These are phyloP conservation scores for Cerrena zonata DNA, from an alignment of 1,284 basidiomycete species.

Conservation along the genomic window DNA sequence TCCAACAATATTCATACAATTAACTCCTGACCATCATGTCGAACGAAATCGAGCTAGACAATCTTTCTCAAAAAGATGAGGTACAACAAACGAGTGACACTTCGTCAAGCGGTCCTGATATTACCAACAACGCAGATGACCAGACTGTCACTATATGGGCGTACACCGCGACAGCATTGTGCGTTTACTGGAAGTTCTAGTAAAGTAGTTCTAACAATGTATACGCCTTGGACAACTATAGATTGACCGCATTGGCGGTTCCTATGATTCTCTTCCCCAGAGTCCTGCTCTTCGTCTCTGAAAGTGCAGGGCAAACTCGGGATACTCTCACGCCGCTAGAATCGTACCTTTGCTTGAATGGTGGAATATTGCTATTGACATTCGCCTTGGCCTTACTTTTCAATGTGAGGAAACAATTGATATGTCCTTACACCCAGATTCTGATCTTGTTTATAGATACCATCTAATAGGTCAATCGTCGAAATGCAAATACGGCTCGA, in stretches of 20 bases:
- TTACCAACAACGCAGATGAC: constrained; percentile 14
- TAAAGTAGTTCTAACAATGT: neutral
- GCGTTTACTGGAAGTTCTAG: constrained; percentile 11
- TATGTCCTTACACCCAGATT: too few species aligned
- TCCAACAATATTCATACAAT: too few species aligned
- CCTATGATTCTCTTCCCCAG: constrained; percentile 53
- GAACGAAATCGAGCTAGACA: constrained; percentile 27
- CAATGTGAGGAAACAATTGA: constrained; percentile 41
- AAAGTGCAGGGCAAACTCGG: constrained; percentile 36
- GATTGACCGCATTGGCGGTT: constrained; percentile 38
- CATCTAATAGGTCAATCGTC: constrained; percentile 23
- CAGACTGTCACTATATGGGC: constrained; percentile 39
- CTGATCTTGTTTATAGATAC: constrained; percentile 32
- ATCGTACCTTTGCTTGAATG: constrained; percentile 55
- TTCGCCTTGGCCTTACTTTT: constrained; percentile 52
- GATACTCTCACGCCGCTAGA: constrained; percentile 57
- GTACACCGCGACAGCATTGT: constrained; percentile 41
- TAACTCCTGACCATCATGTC: constrained; percentile 14
- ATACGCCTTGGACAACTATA: constrained; percentile 15
- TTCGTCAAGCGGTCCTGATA: constrained; percentile 2
- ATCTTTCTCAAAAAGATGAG: constrained; percentile 14
- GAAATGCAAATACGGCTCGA: constrained; percentile 7
- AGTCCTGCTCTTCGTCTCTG: constrained; percentile 57
- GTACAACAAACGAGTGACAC: constrained; percentile 8
- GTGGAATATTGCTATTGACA: constrained; percentile 54